Percentiles rank a stretch among this genome's conserved stretches.
phyloP scores from a whole-genome alignment of 2,329 filamentous ascomycete species.

The Furcasterigmium sp. region DNA sequence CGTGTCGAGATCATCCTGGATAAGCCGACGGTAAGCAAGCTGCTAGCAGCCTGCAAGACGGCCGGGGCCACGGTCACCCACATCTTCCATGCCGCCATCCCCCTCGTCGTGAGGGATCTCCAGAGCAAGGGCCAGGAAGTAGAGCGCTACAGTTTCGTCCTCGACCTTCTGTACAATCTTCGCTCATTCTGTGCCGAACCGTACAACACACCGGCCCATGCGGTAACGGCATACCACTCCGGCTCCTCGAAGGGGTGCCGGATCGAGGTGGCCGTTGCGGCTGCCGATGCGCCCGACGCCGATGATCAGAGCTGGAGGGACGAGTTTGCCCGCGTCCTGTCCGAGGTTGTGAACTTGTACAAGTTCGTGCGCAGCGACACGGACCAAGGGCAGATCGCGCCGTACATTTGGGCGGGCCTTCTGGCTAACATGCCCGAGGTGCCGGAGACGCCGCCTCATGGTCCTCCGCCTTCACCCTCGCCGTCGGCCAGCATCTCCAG shows the following conservation, averaged over 20 bases:
- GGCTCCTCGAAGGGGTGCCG: constrained; percentile 14
- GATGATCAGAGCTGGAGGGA: neutral
- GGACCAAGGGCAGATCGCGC: constrained; percentile 17
- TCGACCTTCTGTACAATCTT: constrained; percentile 23
- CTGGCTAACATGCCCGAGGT: constrained; percentile 7
- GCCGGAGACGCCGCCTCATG: constrained; percentile 1
- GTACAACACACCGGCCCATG: constrained; percentile 14
- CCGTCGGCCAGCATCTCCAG: constrained; percentile 23
- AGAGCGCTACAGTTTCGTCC: constrained; percentile 14
- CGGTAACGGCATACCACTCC: constrained; percentile 21
- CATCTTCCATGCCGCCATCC: constrained; percentile 21
- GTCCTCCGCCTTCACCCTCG: constrained; percentile 15
- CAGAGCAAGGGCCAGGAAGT: neutral
- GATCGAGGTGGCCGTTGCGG: constrained; percentile 13
- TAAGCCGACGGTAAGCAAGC: constrained; percentile 4
- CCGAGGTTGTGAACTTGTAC: constrained; percentile 18
- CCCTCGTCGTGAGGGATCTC: constrained; percentile 17
- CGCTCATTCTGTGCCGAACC: constrained; percentile 14
- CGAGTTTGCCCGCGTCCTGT: constrained; percentile 15
- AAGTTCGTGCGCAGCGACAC: constrained; percentile 17
- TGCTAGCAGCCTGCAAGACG: constrained; percentile 11
- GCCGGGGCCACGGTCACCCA: constrained; percentile 18
- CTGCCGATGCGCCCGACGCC: neutral
- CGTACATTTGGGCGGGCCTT: constrained; percentile 12
- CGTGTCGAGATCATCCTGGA: constrained; percentile 14